Evolutionary conservation across 202 grass and related monocot species (phyloP), one percentile per base, ranked within the genome.

Genomic region (Saccharum hybrid): DNA sequence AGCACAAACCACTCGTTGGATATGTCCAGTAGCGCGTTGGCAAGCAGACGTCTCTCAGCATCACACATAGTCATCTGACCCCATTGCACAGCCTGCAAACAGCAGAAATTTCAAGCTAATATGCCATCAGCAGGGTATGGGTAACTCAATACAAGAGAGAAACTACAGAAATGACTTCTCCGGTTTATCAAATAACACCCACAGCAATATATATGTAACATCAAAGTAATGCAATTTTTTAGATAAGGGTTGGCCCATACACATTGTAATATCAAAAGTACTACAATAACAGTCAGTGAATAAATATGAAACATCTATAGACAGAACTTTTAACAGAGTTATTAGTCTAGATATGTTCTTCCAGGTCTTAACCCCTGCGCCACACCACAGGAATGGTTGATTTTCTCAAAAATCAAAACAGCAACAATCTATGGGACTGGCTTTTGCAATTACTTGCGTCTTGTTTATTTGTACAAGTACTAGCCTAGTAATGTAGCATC

Each of bases 1-100:
- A 99, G 93, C 28, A 99, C 75, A 85, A 99, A 99, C 82, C 93
- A 88, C 74, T 96, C 90, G 34, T 99, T 96, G 3, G 91, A 96
- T 71, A 96, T 79, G 69, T 99, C 96, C 77, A 96, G 83, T 34
- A 99, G 51, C 36, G 96, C 91, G 42, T 99, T 96, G 5, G 93
- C 96, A 40, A 99, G 81, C 37, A 99, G 84, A 37, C 96, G 89
- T 74, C 91, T 90, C 86, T 99, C 93, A 62, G 96, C 96, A 74
- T 99, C 93, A 80, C 93, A 94, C 96, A 99, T 96, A 21, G 83
- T 89, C 89, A 99, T 99, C 87, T 63, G 49, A 71, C 96, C 96
- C 93, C 96, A 99, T 86, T 91, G 88, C n/a, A 91, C 82, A 36
- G 82, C 86, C 96, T 99, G 86, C 51, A 57, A 80, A 63, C 66